phyloP scores from a whole-genome alignment of 768 basidiomycete species.

The Hirschioporus abietinus region DNA sequence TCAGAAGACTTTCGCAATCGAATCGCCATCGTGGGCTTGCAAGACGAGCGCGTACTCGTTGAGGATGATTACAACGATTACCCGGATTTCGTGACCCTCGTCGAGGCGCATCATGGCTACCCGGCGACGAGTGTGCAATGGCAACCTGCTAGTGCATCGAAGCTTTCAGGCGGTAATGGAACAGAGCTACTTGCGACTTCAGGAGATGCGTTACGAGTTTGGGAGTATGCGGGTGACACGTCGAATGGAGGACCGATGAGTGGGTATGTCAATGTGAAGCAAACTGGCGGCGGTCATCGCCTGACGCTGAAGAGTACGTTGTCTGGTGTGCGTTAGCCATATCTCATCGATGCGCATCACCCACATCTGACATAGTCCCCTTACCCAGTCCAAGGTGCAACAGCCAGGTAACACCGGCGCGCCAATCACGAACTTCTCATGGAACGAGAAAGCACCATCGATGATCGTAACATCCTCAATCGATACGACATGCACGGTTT shows the following conservation, averaged over 20 bases:
- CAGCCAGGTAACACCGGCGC: constrained; percentile 69
- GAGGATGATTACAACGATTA: constrained; percentile 81
- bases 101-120: constrained; percentile 82
- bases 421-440: constrained; percentile 94
- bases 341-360: too few relatives aligned
- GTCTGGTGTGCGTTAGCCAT: constrained; percentile 59
- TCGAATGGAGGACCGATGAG: constrained; percentile 40
- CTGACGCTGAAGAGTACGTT: constrained; percentile 70
- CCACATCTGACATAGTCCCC: too few relatives aligned
- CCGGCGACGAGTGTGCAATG: constrained; percentile 92
- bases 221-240: constrained; percentile 77
- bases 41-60: constrained; percentile 83
- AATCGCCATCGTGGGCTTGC: constrained; percentile 72
- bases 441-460: constrained; percentile 90
- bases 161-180: constrained; percentile 59
- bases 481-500: constrained; percentile 97
- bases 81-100: constrained; percentile 82
- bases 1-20: constrained; percentile 79
- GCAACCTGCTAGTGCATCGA: constrained; percentile 73
- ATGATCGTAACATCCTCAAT: constrained; percentile 96
- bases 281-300: constrained; percentile 52
- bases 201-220: constrained; percentile 88
- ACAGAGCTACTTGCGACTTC: constrained; percentile 91
- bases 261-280: constrained; percentile 65
- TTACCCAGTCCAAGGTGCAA: constrained; percentile 67